Evolutionary conservation across 306 rosid genomes (phyloP).

Genomic region (Acmispon strigosus): DNA sequence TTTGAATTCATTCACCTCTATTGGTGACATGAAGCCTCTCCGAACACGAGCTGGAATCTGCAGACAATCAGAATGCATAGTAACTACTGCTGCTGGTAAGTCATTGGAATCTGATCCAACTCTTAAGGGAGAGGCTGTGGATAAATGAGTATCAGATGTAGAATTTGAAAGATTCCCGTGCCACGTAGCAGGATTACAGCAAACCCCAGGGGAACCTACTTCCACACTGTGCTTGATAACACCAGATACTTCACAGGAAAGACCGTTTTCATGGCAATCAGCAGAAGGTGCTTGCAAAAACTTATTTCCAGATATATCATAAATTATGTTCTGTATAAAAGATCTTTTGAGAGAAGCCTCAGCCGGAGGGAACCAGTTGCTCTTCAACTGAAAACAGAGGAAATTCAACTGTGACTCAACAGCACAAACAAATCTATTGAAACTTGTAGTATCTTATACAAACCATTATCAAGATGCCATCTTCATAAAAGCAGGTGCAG

Average conservation of each 20-base stretch:
- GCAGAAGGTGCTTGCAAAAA: constrained; percentile 19
- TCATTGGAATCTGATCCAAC: constrained; percentile 16
- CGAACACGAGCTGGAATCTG: constrained; percentile 9
- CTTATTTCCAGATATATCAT: constrained; percentile 35
- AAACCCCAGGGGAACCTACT: constrained; percentile 14
- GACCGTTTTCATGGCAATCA: constrained; percentile 27
- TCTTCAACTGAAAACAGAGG: constrained; percentile 41
- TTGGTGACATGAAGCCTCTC: constrained; percentile 38
- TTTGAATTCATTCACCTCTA: constrained; percentile 39
- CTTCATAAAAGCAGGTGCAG: not conserved
- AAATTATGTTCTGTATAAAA: constrained; percentile 41
- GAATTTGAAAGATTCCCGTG: constrained; percentile 17
- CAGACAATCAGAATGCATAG: constrained; percentile 25
- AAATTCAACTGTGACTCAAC: constrained; percentile 7
- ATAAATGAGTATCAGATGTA: constrained; percentile 20
- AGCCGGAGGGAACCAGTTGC: constrained; percentile 57
- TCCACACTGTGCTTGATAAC: constrained; percentile 23
- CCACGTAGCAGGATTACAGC: constrained; percentile 8
- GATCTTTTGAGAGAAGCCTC: constrained; percentile 71
- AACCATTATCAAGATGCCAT: not conserved
- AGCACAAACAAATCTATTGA: not conserved
- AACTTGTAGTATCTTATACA: not conserved
- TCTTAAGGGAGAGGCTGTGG: constrained; percentile 18
- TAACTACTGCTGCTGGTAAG: constrained; percentile 4
- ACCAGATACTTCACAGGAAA: constrained; percentile 13